A percentile compares a stretch with the other conserved stretches of the same genome.
Evolutionary conservation across 495 filamentous ascomycete genomes (phyloP).

Genomic region (Beverwykella pulmonaria): DNA sequence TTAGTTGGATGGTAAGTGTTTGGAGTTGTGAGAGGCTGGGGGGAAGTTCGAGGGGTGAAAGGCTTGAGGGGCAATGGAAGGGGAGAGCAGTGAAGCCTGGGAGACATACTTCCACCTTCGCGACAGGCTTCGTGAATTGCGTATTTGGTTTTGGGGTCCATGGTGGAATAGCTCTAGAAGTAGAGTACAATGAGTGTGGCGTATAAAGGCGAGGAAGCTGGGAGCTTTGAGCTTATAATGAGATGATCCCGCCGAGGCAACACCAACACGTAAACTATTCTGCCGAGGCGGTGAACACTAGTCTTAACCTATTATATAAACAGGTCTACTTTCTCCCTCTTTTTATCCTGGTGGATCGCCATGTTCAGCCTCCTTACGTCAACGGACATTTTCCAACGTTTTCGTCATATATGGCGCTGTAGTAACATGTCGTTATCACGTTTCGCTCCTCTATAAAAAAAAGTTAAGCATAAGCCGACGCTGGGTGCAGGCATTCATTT

Average conservation of each 20-base stretch:
- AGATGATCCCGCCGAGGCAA: conserved; percentile 2
- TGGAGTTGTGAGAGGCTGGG: conserved; percentile 13
- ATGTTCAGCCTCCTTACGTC: too few species aligned
- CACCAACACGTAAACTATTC: background rate
- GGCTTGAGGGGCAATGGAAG: too few species aligned
- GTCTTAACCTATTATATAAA: background rate
- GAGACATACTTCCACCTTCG: conserved; percentile 75
- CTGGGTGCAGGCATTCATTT: too few species aligned
- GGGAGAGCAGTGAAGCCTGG: too few species aligned
- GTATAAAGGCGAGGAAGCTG: background rate
- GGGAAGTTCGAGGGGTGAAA: conserved; percentile 15
- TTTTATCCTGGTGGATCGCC: too few species aligned
- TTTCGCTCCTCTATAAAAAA: too few species aligned
- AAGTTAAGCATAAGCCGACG: too few species aligned
- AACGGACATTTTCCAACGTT: too few species aligned
- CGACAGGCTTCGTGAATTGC: conserved; percentile 87
- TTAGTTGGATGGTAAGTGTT: conserved; percentile 27
- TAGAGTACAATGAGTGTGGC: background rate
- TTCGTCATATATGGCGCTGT: too few species aligned
- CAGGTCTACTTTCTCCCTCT: background rate
- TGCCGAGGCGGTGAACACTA: conserved; percentile 1
- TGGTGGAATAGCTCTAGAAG: background rate
- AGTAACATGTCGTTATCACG: too few species aligned
- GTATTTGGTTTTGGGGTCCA: conserved; percentile 59
- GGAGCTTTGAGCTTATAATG: background rate